Conservation (phyloP, 805 yeast species). For the Wickerhamomyces bovis region DNA sequence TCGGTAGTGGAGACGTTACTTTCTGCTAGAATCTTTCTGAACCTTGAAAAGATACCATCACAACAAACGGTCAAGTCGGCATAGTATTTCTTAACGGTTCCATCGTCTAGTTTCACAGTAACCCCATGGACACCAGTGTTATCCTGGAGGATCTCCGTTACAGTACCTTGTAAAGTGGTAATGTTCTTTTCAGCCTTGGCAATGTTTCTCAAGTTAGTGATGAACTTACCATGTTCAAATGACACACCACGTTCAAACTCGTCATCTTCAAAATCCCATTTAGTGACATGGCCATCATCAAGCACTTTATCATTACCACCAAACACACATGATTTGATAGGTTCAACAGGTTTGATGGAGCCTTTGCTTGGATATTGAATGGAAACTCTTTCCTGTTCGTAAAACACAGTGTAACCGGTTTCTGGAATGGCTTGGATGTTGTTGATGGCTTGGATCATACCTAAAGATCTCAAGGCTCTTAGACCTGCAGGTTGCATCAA, state of each 20-base stretch:
- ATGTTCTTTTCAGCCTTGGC: slow-evolving; percentile 68
- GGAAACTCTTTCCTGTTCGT: slow-evolving; percentile 46
- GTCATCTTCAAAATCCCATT: slow-evolving; percentile 50
- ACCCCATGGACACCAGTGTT: slow-evolving; percentile 68
- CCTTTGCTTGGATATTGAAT: slow-evolving; percentile 71
- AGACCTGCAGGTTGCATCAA: slow-evolving; percentile 96
- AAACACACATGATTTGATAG: slow-evolving; percentile 49
- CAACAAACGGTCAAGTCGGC: slow-evolving; percentile 72
- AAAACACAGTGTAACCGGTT: slow-evolving; percentile 76
- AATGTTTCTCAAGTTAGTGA: slow-evolving; percentile 67
- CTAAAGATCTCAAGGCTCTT: slow-evolving; percentile 72
- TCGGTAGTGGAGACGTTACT: slow-evolving; percentile 60
- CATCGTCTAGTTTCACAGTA: slow-evolving; percentile 43
- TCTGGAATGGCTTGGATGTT: slow-evolving; percentile 73
- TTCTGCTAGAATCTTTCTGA: slow-evolving; percentile 67
- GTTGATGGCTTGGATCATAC: slow-evolving; percentile 71
- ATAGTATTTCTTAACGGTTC: slow-evolving; percentile 37
- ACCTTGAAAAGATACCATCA: slow-evolving; percentile 93
- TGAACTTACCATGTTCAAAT: slow-evolving; percentile 89
- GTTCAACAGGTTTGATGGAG: slow-evolving; percentile 36
- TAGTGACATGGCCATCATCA: slow-evolving; percentile 44
- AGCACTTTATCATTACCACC: slow-evolving; percentile 52
- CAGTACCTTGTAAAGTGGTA: slow-evolving; percentile 77
- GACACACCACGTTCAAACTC: slow-evolving; percentile 68
- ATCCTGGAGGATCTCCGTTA: slow-evolving; percentile 55